phyloP scores from a whole-genome alignment of 1,139 yeast species.

The Candida sanyaensis region DNA sequence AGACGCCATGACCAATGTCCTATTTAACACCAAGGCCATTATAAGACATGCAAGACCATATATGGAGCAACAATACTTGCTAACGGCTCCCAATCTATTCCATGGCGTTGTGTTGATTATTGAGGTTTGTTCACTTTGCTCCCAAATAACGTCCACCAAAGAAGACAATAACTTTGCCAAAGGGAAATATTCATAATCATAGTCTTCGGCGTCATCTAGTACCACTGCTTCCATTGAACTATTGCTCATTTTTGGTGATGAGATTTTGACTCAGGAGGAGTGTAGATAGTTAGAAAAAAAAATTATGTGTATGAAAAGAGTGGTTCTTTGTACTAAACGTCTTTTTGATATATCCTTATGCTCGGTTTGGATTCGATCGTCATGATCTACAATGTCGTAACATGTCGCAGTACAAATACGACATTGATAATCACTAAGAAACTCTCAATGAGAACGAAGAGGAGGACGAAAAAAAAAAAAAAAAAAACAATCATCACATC shows the following conservation, averaged over 20 bases:
- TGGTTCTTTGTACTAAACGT: no score
- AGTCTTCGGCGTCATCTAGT: slow-evolving; percentile 2
- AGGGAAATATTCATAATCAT: slow-evolving; percentile 13
- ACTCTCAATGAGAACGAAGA: no score
- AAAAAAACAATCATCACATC: background rate
- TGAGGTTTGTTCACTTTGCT: slow-evolving; percentile 21
- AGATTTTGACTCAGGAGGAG: background rate
- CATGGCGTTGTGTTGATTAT: slow-evolving; percentile 13
- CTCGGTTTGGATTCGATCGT: no score
- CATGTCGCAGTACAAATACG: no score
- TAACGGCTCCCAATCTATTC: slow-evolving; percentile 21
- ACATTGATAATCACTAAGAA: no score
- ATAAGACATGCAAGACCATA: slow-evolving; percentile 51
- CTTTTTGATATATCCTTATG: no score
- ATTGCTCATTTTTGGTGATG: slow-evolving; percentile 1
- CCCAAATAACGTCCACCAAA: slow-evolving; percentile 24
- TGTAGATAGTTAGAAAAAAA: background rate
- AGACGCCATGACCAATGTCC: slow-evolving; percentile 68
- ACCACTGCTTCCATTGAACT: slow-evolving; percentile 1
- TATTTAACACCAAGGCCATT: slow-evolving; percentile 64
- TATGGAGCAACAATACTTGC: slow-evolving; percentile 35
- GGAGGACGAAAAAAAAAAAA: background rate
- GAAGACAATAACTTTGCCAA: slow-evolving; percentile 17
- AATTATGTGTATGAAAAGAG: no score
- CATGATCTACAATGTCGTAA: no score